phyloP scores from a whole-genome alignment of 2,329 filamentous ascomycete species.

The Elsinoe arachidis region DNA sequence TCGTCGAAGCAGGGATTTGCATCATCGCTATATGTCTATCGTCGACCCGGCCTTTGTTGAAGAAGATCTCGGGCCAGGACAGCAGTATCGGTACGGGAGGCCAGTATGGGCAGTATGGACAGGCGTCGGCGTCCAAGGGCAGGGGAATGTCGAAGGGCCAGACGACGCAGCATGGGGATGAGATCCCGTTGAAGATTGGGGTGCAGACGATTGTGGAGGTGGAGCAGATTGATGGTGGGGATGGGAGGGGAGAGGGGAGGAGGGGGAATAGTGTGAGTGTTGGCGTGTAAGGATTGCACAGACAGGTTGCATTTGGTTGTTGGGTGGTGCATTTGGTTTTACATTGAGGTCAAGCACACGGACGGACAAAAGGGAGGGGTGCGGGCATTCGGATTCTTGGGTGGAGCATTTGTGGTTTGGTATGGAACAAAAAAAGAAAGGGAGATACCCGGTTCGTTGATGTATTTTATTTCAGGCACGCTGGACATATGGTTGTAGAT shows the following conservation, averaged over 20 bases:
- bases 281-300: too few relatives aligned
- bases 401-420: too few relatives aligned
- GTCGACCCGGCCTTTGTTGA: not conserved
- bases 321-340: too few relatives aligned
- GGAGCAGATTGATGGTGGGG: not conserved
- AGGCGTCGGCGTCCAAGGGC: not conserved
- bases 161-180: not conserved
- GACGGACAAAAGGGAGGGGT: too few relatives aligned
- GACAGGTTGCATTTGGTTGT: too few relatives aligned
- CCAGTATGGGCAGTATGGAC: not conserved
- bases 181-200: constrained; percentile 1
- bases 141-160: not conserved
- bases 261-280: too few relatives aligned
- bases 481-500: too few relatives aligned
- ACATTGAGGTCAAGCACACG: too few relatives aligned
- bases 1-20: constrained; percentile 2
- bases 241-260: not conserved
- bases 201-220: not conserved
- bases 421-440: too few relatives aligned
- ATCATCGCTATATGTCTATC: constrained; percentile 1
- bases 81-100: not conserved
- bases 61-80: not conserved
- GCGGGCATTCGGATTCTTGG: too few relatives aligned
- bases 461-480: too few relatives aligned
- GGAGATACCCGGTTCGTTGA: too few relatives aligned